phyloP scores from a whole-genome alignment of 2,329 filamentous ascomycete genomes.

The Bimuria novae-zelandiae region DNA sequence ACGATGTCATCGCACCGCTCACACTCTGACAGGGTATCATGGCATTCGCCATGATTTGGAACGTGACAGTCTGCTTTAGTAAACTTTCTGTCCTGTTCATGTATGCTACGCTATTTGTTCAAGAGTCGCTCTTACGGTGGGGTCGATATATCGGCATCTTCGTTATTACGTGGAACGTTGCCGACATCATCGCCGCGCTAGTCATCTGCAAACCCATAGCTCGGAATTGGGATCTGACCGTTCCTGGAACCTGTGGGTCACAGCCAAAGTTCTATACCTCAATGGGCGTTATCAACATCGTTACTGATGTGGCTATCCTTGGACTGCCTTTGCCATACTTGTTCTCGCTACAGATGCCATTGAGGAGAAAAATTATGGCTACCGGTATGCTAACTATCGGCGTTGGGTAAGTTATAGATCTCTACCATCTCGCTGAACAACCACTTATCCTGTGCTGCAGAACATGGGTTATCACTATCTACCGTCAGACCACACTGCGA shows the following conservation, averaged over 20 bases:
- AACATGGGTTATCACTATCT: constrained; percentile 30
- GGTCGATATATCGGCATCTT: constrained; percentile 10
- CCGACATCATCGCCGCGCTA: constrained; percentile 19
- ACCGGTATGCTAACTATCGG: constrained; percentile 25
- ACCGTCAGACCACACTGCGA: constrained; percentile 22
- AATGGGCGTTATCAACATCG: constrained; percentile 24
- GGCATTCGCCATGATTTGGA: constrained; percentile 26
- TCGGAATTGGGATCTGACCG: constrained; percentile 22
- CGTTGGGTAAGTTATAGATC: constrained; percentile 16
- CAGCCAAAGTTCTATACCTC: constrained; percentile 22
- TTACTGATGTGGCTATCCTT: constrained; percentile 24
- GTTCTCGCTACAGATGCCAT: constrained; percentile 15
- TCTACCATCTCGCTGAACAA: not conserved
- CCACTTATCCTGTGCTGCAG: constrained; percentile 4
- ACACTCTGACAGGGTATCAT: constrained; percentile 18
- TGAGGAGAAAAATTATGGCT: constrained; percentile 20
- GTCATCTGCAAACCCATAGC: constrained; percentile 24
- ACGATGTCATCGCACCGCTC: not conserved
- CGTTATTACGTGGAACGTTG: constrained; percentile 19
- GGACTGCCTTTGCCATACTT: constrained; percentile 26
- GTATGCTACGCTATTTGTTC: constrained; percentile 23
- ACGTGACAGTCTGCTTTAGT: constrained; percentile 24
- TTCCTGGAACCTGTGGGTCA: constrained; percentile 24
- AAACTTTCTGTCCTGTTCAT: constrained; percentile 26
- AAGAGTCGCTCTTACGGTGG: constrained; percentile 16